phyloP scores from a whole-genome alignment of 805 yeast genomes.

The Komagataella pastoris region DNA sequence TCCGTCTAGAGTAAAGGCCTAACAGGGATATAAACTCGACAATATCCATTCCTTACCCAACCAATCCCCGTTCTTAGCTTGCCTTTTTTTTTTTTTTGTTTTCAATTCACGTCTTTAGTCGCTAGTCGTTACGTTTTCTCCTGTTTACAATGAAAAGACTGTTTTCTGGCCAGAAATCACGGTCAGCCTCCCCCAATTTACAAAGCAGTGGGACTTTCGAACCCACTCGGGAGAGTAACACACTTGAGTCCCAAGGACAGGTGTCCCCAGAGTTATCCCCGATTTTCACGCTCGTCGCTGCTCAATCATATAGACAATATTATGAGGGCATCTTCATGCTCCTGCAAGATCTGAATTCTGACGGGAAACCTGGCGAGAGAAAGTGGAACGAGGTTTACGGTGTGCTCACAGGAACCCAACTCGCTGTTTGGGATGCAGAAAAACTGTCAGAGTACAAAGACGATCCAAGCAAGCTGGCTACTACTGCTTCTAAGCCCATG shows the following conservation, averaged over 20 bases:
- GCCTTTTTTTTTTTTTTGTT: background rate
- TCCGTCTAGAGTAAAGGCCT: background rate
- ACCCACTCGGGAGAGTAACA: constrained; percentile 7
- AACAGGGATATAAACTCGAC: background rate
- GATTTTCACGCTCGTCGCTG: constrained; percentile 58
- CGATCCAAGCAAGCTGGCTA: constrained; percentile 39
- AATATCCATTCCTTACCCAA: background rate
- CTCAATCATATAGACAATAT: constrained; percentile 65
- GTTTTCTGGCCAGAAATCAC: constrained; percentile 2
- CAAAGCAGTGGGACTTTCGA: constrained; percentile 15
- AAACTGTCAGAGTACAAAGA: constrained; percentile 30
- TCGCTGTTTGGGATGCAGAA: constrained; percentile 86
- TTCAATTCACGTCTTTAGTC: background rate
- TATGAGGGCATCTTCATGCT: constrained; percentile 67
- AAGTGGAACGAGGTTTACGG: constrained; percentile 92
- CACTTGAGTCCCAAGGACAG: constrained; percentile 1
- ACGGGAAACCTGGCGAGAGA: constrained; percentile 77
- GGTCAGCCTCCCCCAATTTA: constrained; percentile 10
- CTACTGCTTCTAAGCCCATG: constrained; percentile 61
- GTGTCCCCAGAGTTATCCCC: constrained; percentile 42
- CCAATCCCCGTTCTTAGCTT: background rate
- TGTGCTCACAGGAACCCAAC: constrained; percentile 76
- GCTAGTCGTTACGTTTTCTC: constrained; percentile 4
- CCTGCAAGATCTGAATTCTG: constrained; percentile 61
- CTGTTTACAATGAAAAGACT: constrained; percentile 1